A percentile compares a stretch with the other conserved stretches of the same genome.
Conservation (phyloP, 2,329 filamentous ascomycete genomes). For the Hypoxylon sp. region DNA sequence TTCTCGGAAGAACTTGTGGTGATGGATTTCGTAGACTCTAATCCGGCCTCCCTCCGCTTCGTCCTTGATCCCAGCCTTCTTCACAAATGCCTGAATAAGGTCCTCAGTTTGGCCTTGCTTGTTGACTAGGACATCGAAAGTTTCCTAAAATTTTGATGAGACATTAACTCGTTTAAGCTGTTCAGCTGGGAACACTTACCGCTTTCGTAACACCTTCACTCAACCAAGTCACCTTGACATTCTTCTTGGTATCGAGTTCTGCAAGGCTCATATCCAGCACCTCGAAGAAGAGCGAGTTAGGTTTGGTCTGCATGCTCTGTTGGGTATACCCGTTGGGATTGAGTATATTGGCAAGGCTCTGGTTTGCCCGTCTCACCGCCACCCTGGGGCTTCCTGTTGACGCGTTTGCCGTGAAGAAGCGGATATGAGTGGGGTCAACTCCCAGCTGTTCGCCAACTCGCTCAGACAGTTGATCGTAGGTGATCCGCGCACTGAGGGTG, state of each 20-base stretch:
- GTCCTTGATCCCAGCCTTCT: constrained; percentile 83
- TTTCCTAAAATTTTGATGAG: constrained; percentile 68
- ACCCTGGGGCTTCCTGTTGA: constrained; percentile 81
- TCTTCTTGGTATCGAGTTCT: constrained; percentile 93
- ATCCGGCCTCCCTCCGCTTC: constrained; percentile 78
- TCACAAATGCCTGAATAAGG: constrained; percentile 79
- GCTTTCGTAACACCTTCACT: constrained; percentile 93
- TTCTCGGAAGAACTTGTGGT: constrained; percentile 85
- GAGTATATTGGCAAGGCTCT: constrained; percentile 83
- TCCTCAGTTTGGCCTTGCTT: constrained; percentile 87
- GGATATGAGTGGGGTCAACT: constrained; percentile 86
- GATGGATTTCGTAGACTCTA: constrained; percentile 85
- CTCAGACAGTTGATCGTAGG: constrained; percentile 86
- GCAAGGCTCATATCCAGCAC: constrained; percentile 93
- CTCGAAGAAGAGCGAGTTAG: constrained; percentile 90
- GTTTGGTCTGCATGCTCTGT: constrained; percentile 75
- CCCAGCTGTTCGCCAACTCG: constrained; percentile 84
- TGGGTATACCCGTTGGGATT: constrained; percentile 79
- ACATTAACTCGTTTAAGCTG: constrained; percentile 20
- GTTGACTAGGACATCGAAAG: constrained; percentile 84
- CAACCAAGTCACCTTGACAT: constrained; percentile 83
- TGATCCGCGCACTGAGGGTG: constrained; percentile 86
- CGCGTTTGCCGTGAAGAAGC: constrained; percentile 88
- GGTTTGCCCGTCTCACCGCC: constrained; percentile 78
- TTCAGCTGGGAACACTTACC: constrained; percentile 62